Base-by-base conservation (phyloP, 306 rosid species). In the Herpetospermum pedunculosum region DNA sequence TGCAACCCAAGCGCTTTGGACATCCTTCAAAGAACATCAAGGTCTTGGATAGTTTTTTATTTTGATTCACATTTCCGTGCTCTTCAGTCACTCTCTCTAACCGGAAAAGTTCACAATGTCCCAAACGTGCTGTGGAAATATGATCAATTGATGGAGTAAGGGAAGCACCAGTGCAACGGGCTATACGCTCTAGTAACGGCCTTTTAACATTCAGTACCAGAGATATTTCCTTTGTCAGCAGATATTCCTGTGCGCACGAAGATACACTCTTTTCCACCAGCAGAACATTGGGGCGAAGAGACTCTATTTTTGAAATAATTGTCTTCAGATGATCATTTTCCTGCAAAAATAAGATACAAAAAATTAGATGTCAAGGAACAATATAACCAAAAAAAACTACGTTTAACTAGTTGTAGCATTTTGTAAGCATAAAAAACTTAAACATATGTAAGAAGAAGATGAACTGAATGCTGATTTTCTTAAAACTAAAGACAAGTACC, bases 21-120 rank as follows among this genome's bases (percentile, higher is more conserved):
- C 99, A 95, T 72, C 99, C 96, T 85, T 92, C 97, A 58, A 95
- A 95, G 80, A 88, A 95, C 99, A 95, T 95, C 76, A 95, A 80
- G 43, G 99, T 92, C 83, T 95, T 95, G 21, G 87, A 77, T 60
- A 92, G 88, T 81, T 87, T 95, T 82, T 60, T 88, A 87, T 83
- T 88, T 82, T 88, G 92, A 79, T 83, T 89, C 53, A 78, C 46
- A 70, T 76, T 78, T 88, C 82, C 96, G 14, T 78, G 87, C 78
- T 88, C 89, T 85, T 95, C 99, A 50, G 82, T 78, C 68, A 89
- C 67, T 70, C 83, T 81, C 77, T 89, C 97, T 74, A 92, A 74
- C n/a, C 90, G 90, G 82, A 95, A 95, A 77, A 95, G 78, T 70
- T 95, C 99, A 82, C 99, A 95, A 75, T 92, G 86, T 46, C 99